Conservation (phyloP, 768 basidiomycete genomes). For the Tulasnella sp. region DNA sequence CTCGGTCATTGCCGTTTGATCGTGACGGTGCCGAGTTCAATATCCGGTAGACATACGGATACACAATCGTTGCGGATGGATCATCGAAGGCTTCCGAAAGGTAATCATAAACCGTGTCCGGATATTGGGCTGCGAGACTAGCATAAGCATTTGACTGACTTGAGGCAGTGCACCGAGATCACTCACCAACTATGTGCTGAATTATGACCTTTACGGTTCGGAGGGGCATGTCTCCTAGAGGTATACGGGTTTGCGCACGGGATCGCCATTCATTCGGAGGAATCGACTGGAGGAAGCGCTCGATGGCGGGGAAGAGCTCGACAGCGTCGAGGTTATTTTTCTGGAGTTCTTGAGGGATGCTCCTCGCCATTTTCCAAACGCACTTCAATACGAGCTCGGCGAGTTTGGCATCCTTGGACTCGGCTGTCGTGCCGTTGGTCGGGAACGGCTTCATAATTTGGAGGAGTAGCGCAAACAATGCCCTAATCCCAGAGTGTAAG, state of each 20-base stretch:
- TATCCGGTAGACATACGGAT: conserved; percentile 89
- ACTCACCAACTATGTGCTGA: conserved; percentile 90
- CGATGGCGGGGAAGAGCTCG: conserved; percentile 82
- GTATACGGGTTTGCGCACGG: conserved; percentile 78
- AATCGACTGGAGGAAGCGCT: conserved; percentile 85
- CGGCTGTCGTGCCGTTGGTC: conserved; percentile 51
- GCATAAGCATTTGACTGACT: not conserved
- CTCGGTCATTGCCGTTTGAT: conserved; percentile 1
- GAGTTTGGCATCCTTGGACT: conserved; percentile 76
- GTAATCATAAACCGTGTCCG: conserved; percentile 82
- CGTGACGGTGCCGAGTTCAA: conserved; percentile 36
- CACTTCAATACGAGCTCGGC: conserved; percentile 92
- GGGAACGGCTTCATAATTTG: conserved; percentile 81
- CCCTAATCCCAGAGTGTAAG: conserved; percentile 29
- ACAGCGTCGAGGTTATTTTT: conserved; percentile 73
- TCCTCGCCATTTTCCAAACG: conserved; percentile 94
- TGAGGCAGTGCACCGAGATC: not conserved
- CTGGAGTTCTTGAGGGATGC: conserved; percentile 82
- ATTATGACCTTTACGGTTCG: conserved; percentile 97
- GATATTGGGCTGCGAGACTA: conserved; percentile 54
- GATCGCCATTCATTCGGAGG: conserved; percentile 95
- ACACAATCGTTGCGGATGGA: conserved; percentile 94
- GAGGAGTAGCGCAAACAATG: conserved; percentile 70
- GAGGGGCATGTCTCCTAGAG: conserved; percentile 95
- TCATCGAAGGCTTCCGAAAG: conserved; percentile 87